Percentiles rank a stretch among this genome's conserved stretches.
phyloP scores from a whole-genome alignment of 1,139 yeast genomes.

The Sugiyamaella sp. region DNA sequence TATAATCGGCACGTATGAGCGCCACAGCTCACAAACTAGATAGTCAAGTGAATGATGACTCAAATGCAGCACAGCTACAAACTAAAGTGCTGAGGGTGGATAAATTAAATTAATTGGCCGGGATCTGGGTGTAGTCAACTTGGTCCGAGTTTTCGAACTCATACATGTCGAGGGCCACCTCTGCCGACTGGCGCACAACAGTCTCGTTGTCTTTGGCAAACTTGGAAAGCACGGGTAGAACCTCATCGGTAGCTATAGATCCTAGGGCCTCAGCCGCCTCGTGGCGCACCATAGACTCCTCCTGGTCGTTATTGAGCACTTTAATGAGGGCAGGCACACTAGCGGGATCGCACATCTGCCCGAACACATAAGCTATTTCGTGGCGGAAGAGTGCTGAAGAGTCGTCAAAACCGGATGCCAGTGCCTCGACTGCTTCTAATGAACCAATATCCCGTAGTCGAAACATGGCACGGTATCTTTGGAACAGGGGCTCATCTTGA shows the following conservation, averaged over 20 bases:
- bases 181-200: slow-evolving; percentile 94
- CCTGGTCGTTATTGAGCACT: slow-evolving; percentile 71
- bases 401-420: slow-evolving; percentile 88
- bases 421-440: slow-evolving; percentile 87
- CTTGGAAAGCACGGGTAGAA: slow-evolving; percentile 79
- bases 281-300: slow-evolving; percentile 99
- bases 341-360: slow-evolving; percentile 93
- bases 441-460: slow-evolving; percentile 93
- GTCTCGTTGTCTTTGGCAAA: slow-evolving; percentile 79
- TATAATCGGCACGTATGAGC: too few species aligned
- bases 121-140: slow-evolving; percentile 67
- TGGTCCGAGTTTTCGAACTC: slow-evolving; percentile 90
- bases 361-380: slow-evolving; percentile 97
- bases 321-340: slow-evolving; percentile 86
- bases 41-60: too few species aligned
- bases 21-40: too few species aligned
- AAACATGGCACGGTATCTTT: slow-evolving; percentile 98
- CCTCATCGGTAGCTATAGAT: slow-evolving; percentile 95
- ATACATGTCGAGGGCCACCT: slow-evolving; percentile 97
- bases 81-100: neutral
- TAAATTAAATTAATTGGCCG: slow-evolving; percentile 15
- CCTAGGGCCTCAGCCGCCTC: slow-evolving; percentile 99
- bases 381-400: slow-evolving; percentile 94
- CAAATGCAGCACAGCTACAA: too few species aligned
- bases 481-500: slow-evolving; percentile 77